Base-by-base conservation (phyloP, 2,329 filamentous ascomycete genomes). In the Apiospora rasikravindrae region DNA sequence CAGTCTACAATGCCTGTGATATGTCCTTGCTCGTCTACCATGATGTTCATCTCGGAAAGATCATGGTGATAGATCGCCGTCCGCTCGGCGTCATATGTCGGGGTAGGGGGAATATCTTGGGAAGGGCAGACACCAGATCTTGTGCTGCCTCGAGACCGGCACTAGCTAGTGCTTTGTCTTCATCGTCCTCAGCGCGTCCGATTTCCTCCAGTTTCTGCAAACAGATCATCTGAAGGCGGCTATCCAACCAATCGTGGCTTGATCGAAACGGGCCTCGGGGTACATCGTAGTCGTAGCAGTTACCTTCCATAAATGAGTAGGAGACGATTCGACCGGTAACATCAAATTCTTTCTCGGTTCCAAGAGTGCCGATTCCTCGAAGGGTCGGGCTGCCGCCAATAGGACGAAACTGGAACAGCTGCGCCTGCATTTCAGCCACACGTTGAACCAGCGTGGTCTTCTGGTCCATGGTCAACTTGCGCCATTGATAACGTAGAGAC, bases 1-100 rank as follows among this genome's bases (percentile, higher is more conserved):
- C 83, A 86, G 73, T 86, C 83, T 4, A 85, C 64, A 0, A 86
- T 68, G 5, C 75, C 84, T 0, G 81, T 83, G 6, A 86, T 73
- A 0, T 72, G 71, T 0, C 81, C 81, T 6, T 79, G 40, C 0
- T 81, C 76, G 69, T 85, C 77, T 0, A 86, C 80, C 37, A 86
- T 73, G 11, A 87, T 82, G 71, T 86, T 86, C 2, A 77, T 73
- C 8, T 79, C 72, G 0, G 77, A 79, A 0, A 86, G 75, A 66
- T 85, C 83, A 29, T 83, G 72, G 64, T 84, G 82, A 57, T 76
- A 81, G 1, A 86, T 73, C 0, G 81, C 75, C 4, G 79, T 83
- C n/a, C 71, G 73, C 72, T 83, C 81, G 4, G 76, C 7, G 7
- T n/a, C 7, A 1, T 29, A 29, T 29, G 1, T 6, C 1, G 29